phyloP scores from a whole-genome alignment of 805 yeast genomes.

The Yarrowia divulgata region DNA sequence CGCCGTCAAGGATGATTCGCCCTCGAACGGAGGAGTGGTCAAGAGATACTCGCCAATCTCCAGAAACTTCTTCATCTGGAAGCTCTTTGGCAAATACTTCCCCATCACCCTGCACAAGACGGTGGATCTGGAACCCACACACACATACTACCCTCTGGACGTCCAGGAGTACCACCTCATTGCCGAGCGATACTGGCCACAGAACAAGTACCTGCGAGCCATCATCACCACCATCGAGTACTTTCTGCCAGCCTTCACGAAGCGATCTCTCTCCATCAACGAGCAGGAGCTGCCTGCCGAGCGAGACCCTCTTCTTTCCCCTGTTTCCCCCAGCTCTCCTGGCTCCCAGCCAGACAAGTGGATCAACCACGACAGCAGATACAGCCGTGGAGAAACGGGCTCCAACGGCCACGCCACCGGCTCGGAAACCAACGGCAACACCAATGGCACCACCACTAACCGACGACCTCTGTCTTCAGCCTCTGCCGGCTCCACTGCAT shows the following conservation, averaged over 20 bases:
- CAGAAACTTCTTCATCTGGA: constrained; percentile 68
- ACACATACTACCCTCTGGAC: constrained; percentile 38
- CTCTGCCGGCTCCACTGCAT: constrained; percentile 24
- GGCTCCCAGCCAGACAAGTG: constrained; percentile 36
- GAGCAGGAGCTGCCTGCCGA: constrained; percentile 18
- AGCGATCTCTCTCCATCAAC: constrained; percentile 30
- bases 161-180: constrained; percentile 27
- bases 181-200: constrained; percentile 35
- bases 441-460: not conserved
- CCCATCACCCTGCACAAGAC: constrained; percentile 78
- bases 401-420: constrained; percentile 20
- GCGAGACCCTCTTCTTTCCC: constrained; percentile 36
- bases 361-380: constrained; percentile 37
- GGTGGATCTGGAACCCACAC: constrained; percentile 72
- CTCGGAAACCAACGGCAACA: constrained; percentile 20
- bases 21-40: constrained; percentile 74
- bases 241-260: constrained; percentile 30
- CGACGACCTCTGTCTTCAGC: constrained; percentile 34
- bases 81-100: constrained; percentile 75
- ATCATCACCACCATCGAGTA: constrained; percentile 19
- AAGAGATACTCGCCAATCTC: constrained; percentile 64
- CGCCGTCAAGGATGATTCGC: constrained; percentile 66
- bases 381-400: constrained; percentile 32
- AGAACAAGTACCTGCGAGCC: constrained; percentile 5
- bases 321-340: constrained; percentile 37